Conservation (phyloP, 768 basidiomycete species). For the Myochromella boudieri region DNA sequence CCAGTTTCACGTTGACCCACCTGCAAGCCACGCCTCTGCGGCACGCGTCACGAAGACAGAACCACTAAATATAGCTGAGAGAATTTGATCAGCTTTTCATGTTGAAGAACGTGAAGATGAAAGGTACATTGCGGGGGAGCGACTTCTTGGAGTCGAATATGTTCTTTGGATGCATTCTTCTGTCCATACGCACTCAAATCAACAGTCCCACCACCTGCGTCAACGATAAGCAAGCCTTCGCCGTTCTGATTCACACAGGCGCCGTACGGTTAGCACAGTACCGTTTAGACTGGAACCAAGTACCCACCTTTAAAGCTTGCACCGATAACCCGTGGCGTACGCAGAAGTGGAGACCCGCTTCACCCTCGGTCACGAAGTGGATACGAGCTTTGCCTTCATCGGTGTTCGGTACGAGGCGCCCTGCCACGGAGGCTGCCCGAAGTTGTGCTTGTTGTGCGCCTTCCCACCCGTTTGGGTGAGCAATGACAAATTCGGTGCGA, state of each 20-base stretch:
- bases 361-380: conserved; percentile 54
- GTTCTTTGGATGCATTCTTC: conserved; percentile 18
- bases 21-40: too few species aligned
- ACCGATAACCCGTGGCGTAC: conserved; percentile 37
- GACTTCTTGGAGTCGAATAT: conserved; percentile 41
- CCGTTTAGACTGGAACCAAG: conserved; percentile 7
- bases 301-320: conserved; percentile 23
- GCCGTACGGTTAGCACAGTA: too few species aligned
- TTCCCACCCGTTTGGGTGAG: conserved; percentile 60
- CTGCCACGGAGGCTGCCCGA: conserved; percentile 44
- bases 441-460: conserved; percentile 50
- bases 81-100: too few species aligned
- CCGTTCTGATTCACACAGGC: conserved; percentile 22
- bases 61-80: neutral
- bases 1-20: too few species aligned
- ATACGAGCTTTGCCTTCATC: conserved; percentile 37
- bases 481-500: conserved; percentile 45
- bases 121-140: conserved; percentile 24
- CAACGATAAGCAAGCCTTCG: conserved; percentile 43
- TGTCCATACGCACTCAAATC: conserved; percentile 51
- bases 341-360: conserved; percentile 55
- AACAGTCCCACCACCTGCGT: conserved; percentile 55
- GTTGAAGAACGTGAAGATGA: too few species aligned
- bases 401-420: conserved; percentile 40
- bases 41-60: conserved; percentile 44